Conservation (phyloP, 2,329 filamentous ascomycete species). For the Botryotinia calthae region DNA sequence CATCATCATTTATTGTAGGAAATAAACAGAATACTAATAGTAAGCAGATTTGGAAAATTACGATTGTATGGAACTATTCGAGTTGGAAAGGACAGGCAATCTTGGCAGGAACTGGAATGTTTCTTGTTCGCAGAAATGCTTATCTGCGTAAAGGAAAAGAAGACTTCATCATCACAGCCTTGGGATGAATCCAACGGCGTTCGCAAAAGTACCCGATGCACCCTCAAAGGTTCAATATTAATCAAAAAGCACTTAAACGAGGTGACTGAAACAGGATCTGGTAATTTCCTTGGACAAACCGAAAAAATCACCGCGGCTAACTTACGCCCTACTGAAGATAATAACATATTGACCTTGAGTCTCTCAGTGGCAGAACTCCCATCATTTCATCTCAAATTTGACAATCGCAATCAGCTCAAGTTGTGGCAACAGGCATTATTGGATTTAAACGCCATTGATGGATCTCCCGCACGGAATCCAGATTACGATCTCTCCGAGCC, state of each 20-base stretch:
- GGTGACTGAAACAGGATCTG: conserved; percentile 66
- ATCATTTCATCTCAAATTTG: conserved; percentile 89
- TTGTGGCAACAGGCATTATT: conserved; percentile 84
- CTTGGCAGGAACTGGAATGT: conserved; percentile 97
- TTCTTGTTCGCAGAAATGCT: conserved; percentile 98
- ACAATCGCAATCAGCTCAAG: conserved; percentile 79
- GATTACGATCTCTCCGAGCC: conserved; percentile 81
- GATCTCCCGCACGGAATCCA: conserved; percentile 61
- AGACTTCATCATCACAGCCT: conserved; percentile 56
- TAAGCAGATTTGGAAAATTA: conserved; percentile 78
- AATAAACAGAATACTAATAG: conserved; percentile 33
- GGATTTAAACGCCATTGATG: conserved; percentile 74
- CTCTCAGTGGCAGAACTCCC: conserved; percentile 90
- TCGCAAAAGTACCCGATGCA: conserved; percentile 72
- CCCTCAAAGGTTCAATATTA: conserved; percentile 92
- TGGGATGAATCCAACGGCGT: conserved; percentile 62
- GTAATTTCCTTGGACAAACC: conserved; percentile 39
- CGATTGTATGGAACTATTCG: conserved; percentile 84
- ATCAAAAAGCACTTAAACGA: conserved; percentile 98
- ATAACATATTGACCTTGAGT: conserved; percentile 75
- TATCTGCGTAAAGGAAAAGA: conserved; percentile 99
- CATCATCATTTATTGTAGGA: not conserved
- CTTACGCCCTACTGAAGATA: conserved; percentile 59
- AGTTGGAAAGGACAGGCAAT: conserved; percentile 92
- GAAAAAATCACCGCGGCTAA: conserved; percentile 40